Evolutionary conservation across 768 basidiomycete species (phyloP).

Genomic region (Macrolepiota dolichaula): DNA sequence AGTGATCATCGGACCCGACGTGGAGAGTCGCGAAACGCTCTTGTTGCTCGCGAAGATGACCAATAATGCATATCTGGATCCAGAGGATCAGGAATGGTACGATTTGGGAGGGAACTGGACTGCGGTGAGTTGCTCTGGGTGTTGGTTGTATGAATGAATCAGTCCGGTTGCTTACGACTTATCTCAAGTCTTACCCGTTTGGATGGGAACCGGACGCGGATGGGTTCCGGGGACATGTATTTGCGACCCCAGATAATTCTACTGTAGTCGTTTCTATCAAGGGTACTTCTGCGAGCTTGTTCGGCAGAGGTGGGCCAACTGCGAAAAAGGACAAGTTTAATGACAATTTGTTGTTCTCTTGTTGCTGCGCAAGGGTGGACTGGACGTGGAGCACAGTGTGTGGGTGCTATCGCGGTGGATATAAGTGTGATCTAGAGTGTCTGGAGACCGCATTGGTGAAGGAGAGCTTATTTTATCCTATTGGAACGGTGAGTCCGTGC

Average conservation of each 20-base stretch:
- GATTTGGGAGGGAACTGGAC: conserved; percentile 67
- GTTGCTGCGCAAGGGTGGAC: conserved; percentile 90
- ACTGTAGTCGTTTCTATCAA: conserved; percentile 90
- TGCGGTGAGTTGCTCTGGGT: conserved; percentile 30
- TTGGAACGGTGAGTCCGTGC: conserved; percentile 67
- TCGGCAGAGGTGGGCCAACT: conserved; percentile 81
- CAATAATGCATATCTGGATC: conserved; percentile 81
- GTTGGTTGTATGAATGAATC: not conserved
- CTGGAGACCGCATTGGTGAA: conserved; percentile 70
- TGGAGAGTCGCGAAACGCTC: conserved; percentile 71
- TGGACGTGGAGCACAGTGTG: conserved; percentile 96
- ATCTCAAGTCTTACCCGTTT: conserved; percentile 68
- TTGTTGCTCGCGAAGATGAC: conserved; percentile 91
- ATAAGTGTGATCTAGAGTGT: conserved; percentile 81
- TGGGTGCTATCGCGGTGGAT: conserved; percentile 76
- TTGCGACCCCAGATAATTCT: conserved; percentile 77
- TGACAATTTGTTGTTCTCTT: conserved; percentile 90
- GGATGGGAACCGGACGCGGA: conserved; percentile 91
- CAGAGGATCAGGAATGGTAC: conserved; percentile 72
- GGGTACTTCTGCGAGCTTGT: conserved; percentile 79
- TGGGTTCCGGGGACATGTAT: conserved; percentile 90
- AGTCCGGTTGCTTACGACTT: not conserved
- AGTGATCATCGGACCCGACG: conserved; percentile 71
- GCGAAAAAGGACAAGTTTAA: conserved; percentile 89
- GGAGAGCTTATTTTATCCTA: conserved; percentile 86